Evolutionary conservation across 2,329 filamentous ascomycete species (phyloP).

Genomic region (Talaromyces atroroseus): DNA sequence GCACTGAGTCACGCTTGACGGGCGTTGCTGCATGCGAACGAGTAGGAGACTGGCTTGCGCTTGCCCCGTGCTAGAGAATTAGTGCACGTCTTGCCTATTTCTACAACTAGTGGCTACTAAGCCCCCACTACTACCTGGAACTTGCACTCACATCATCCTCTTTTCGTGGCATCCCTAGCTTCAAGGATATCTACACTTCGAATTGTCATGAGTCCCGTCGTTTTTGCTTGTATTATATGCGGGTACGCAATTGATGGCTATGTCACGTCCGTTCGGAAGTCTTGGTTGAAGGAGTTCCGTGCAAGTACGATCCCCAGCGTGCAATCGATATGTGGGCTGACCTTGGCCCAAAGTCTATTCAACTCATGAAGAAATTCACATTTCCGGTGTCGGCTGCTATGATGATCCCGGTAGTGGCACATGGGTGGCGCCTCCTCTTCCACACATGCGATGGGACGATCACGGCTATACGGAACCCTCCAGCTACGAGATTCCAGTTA

Average conservation of each 20-base stretch:
- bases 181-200: too few species aligned
- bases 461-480: background rate
- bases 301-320: conserved; percentile 2
- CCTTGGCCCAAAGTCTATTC: conserved; percentile 6
- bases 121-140: too few species aligned
- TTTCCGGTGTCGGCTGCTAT: conserved; percentile 12
- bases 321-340: background rate
- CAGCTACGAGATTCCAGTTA: conserved; percentile 10
- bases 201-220: background rate
- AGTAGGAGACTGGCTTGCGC: too few species aligned
- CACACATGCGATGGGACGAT: conserved; percentile 8
- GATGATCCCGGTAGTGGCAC: background rate
- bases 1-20: too few species aligned
- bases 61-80: too few species aligned
- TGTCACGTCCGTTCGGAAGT: background rate
- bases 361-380: background rate
- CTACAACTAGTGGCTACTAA: too few species aligned
- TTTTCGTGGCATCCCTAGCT: too few species aligned
- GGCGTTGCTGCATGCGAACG: too few species aligned
- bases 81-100: too few species aligned
- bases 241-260: background rate
- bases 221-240: conserved; percentile 2
- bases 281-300: conserved; percentile 13
- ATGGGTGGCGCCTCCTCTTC: conserved; percentile 4
- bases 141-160: too few species aligned